Base-by-base conservation (phyloP, 129 eudicot species). In the Flaveria trinervia region DNA sequence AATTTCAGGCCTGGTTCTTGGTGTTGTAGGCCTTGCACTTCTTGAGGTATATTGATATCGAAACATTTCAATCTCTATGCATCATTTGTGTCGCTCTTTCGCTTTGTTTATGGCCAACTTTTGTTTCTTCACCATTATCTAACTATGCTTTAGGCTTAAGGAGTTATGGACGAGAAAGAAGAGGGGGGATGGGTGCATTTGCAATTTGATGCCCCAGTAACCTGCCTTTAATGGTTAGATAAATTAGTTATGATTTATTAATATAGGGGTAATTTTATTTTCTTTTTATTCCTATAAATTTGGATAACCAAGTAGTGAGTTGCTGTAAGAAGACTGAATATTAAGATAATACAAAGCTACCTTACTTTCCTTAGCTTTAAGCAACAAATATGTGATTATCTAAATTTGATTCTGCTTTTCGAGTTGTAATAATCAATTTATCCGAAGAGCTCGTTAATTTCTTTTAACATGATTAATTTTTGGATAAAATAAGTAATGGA, bases 11-110 rank as follows among this genome's bases (percentile, higher is more conserved):
- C 96, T 95, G 82, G 79, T 89, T 70, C 90, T 95, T 60, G 99
- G 99, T 59, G 92, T 95, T 41, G 48, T 89, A 75, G 99, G 99
- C 70, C 99, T 95, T 77, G 71, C 88, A 68, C 99, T 95, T 76
- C 99, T 95, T 33, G 99, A 95, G 99, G 99, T 95, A 84, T 62
- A 74, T 39, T 28, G 51, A 3, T 71, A n/a, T 79, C n/a, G 23
- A 22, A 44, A 44, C 33, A 45, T 56, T 68, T 80, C 3, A 46
- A 61, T 71, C 64, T 65, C 39, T 71, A 9, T 56, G 57, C 72
- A 45, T 39, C 55, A 5, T 52, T 77, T 75, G 4, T 28, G 12
- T 46, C 22, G 15, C 46, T 22, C 45, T 69, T 43, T 26, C 44
- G 22, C 59, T 18, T 15, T 23, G 55, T 67, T 33, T 52, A 15